These are phyloP conservation scores for Tuber aestivum DNA, from an alignment of 495 filamentous ascomycete species.

Conservation along the genomic window DNA sequence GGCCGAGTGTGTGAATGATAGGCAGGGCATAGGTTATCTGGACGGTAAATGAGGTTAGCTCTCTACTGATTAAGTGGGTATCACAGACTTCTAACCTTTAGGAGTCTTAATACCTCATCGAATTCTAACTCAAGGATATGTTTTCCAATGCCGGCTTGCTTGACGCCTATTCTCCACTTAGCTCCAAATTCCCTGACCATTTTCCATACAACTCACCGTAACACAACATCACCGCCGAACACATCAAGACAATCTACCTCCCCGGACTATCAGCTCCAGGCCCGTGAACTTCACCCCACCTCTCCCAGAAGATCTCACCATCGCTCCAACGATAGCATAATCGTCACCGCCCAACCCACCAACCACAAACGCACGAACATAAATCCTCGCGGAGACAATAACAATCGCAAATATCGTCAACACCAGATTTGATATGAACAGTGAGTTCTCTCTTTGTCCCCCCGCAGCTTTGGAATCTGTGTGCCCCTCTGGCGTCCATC, in stretches of 20 bases:
- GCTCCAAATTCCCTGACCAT: neutral
- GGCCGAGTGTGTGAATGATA: conserved; percentile 28
- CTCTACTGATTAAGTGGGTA: neutral
- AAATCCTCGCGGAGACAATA: conserved; percentile 30
- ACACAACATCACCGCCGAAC: conserved; percentile 20
- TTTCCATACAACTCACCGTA: conserved; percentile 11
- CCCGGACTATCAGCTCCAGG: neutral
- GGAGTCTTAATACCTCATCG: conserved; percentile 7
- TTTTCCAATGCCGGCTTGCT: conserved; percentile 27
- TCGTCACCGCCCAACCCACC: conserved; percentile 39
- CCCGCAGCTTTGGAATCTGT: conserved; percentile 16
- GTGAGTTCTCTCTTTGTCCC: conserved; percentile 9
- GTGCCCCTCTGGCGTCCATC: neutral
- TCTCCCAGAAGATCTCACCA: conserved; percentile 15
- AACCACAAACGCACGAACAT: conserved; percentile 31
- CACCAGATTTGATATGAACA: conserved; percentile 22
- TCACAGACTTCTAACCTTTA: conserved; percentile 25
- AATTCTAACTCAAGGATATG: conserved; percentile 34
- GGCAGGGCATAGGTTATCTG: conserved; percentile 36
- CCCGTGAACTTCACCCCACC: neutral
- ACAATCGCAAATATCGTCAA: conserved; percentile 20
- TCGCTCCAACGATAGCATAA: conserved; percentile 29
- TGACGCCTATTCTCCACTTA: conserved; percentile 16
- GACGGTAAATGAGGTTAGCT: neutral
- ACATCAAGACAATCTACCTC: conserved; percentile 22